These are phyloP conservation scores for Claviceps monticola DNA, from an alignment of 2,329 filamentous ascomycete species.

Conservation along the genomic window DNA sequence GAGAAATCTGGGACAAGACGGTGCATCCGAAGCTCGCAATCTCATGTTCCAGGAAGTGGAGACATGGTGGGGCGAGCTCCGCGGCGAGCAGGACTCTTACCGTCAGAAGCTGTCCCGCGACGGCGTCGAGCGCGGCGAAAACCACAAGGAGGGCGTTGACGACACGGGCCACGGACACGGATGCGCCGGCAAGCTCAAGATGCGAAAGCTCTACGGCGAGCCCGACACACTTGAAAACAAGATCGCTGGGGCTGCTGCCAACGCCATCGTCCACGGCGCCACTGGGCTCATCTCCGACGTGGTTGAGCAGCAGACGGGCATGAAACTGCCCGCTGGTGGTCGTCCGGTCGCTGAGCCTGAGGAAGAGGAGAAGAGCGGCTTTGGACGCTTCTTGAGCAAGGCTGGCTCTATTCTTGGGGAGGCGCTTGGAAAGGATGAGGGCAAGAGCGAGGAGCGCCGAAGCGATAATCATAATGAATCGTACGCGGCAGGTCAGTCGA, in stretches of 20 bases:
- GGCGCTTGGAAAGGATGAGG: constrained; percentile 41
- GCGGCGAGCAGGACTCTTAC: constrained; percentile 48
- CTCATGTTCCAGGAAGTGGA: constrained; percentile 70
- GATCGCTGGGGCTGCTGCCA: constrained; percentile 41
- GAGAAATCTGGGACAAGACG: constrained; percentile 54
- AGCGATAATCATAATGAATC: constrained; percentile 46
- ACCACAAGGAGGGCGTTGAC: constrained; percentile 75
- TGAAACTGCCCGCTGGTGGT: constrained; percentile 21
- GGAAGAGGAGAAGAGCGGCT: constrained; percentile 48
- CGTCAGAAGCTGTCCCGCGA: constrained; percentile 62
- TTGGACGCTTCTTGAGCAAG: constrained; percentile 58
- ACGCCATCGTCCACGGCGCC: constrained; percentile 43
- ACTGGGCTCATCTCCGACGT: constrained; percentile 36
- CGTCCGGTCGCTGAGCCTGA: constrained; percentile 12
- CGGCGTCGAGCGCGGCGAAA: constrained; percentile 63
- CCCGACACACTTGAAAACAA: constrained; percentile 38
- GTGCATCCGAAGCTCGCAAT: constrained; percentile 54
- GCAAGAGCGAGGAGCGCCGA: constrained; percentile 32
- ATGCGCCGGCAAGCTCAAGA: constrained; percentile 62
- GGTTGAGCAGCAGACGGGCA: constrained; percentile 32
- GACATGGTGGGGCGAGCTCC: constrained; percentile 67
- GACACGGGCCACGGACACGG: constrained; percentile 80
- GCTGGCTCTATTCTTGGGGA: constrained; percentile 54
- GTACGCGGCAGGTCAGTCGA: constrained; percentile 44
- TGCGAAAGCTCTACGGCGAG: constrained; percentile 51